Conservation (phyloP, 208 protist genomes). For the Phytomonas sp. region DNA sequence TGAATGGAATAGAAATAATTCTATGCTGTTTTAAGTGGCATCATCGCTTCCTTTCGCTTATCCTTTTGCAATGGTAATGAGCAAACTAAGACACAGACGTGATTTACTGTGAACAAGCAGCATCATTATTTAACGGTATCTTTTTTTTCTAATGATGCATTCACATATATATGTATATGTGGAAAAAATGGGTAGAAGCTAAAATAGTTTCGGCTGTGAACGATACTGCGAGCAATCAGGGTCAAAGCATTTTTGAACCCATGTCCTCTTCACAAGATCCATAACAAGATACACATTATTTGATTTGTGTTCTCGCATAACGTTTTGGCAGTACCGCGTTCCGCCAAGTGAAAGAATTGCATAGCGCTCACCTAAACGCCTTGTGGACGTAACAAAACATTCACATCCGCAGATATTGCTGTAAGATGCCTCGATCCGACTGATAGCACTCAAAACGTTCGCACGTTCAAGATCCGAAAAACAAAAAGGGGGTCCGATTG, state of each 20-base stretch:
- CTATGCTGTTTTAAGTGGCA: neutral
- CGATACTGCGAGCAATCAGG: conserved; percentile 61
- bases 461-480: neutral
- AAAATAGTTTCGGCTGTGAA: conserved; percentile 11
- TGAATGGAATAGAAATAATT: neutral
- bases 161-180: no score
- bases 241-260: conserved; percentile 81
- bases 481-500: neutral
- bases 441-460: neutral
- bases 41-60: neutral
- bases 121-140: neutral
- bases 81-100: neutral
- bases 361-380: conserved; percentile 18
- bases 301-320: conserved; percentile 65
- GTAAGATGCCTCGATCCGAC: conserved; percentile 20
- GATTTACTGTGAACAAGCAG: neutral
- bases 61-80: neutral
- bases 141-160: no score
- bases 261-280: conserved; percentile 24
- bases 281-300: conserved; percentile 77
- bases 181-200: neutral
- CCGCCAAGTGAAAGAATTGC: conserved; percentile 38
- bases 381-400: conserved; percentile 22
- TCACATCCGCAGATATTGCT: conserved; percentile 12
- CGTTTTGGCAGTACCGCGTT: conserved; percentile 62